Conservation (phyloP, 495 filamentous ascomycete genomes). For the Thozetella sp. region DNA sequence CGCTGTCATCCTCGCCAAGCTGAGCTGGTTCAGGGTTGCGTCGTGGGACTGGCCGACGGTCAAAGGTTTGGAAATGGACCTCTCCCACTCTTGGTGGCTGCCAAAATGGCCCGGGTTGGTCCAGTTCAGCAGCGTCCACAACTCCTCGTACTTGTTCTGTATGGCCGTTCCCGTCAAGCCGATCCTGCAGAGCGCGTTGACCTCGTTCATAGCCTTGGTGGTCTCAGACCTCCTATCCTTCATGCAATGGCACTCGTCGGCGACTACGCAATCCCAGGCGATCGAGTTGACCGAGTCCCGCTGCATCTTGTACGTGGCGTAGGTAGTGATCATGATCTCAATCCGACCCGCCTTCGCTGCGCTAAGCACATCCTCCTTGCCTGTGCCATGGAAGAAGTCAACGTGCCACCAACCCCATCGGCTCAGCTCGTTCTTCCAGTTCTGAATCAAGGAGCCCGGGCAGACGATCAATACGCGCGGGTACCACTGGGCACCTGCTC, state of each 20-base stretch:
- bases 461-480: conserved; percentile 85
- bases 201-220: conserved; percentile 84
- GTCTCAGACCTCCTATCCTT: conserved; percentile 79
- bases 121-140: conserved; percentile 98
- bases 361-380: conserved; percentile 71
- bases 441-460: conserved; percentile 83
- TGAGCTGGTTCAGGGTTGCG: conserved; percentile 83
- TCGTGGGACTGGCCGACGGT: conserved; percentile 87
- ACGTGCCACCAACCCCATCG: conserved; percentile 97
- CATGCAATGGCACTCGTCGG: conserved; percentile 93
- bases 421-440: conserved; percentile 84
- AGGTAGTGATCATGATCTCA: conserved; percentile 94
- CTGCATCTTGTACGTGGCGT: conserved; percentile 80
- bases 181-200: conserved; percentile 92
- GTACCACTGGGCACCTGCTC: conserved; percentile 70
- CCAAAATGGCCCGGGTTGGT: conserved; percentile 90
- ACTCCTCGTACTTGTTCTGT: conserved; percentile 96
- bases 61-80: conserved; percentile 75
- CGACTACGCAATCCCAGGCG: conserved; percentile 95
- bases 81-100: conserved; percentile 75
- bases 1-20: conserved; percentile 78
- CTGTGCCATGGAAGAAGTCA: conserved; percentile 78
- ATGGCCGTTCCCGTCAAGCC: conserved; percentile 96
- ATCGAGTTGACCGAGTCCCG: conserved; percentile 78
- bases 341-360: conserved; percentile 74